Evolutionary conservation across 148 eudicot genomes (phyloP).

Genomic region (Mesembryanthemum crystallinum): DNA sequence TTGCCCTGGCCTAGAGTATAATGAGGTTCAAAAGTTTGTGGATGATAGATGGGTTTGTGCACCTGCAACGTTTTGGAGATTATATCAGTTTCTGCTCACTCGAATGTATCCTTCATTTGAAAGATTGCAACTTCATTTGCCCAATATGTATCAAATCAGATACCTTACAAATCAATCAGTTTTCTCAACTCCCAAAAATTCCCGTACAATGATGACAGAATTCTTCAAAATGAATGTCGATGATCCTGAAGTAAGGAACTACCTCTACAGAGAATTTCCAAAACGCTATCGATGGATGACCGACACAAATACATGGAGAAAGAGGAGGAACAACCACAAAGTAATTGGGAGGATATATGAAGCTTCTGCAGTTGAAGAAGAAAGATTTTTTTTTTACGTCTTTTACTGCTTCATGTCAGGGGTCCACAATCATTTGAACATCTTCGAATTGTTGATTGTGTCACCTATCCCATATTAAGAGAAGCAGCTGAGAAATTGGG

Average conservation of each 20-base stretch:
- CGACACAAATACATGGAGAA: neutral
- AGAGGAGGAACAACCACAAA: neutral
- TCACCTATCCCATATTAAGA: neutral
- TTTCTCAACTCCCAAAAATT: neutral
- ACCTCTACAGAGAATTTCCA: too few species aligned
- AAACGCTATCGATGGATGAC: neutral
- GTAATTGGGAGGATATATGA: neutral
- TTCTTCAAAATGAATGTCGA: neutral
- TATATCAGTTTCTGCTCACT: conserved; percentile 2
- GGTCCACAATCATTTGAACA: conserved; percentile 3
- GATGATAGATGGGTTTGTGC: too few species aligned
- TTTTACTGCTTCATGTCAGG: neutral
- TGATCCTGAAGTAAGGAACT: neutral
- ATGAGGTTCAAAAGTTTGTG: conserved; percentile 2
- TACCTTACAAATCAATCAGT: neutral
- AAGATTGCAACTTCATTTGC: neutral
- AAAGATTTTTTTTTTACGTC: neutral
- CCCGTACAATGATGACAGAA: neutral
- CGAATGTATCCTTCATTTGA: conserved; percentile 6
- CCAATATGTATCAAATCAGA: neutral
- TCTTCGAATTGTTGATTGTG: neutral
- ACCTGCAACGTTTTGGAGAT: neutral
- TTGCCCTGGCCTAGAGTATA: neutral
- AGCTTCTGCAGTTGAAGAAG: neutral
- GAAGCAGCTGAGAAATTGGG: neutral